A percentile compares a stretch with the other conserved stretches of the same genome.
phyloP scores from a whole-genome alignment of 257 asterid species.

The Solanum virginianum region DNA sequence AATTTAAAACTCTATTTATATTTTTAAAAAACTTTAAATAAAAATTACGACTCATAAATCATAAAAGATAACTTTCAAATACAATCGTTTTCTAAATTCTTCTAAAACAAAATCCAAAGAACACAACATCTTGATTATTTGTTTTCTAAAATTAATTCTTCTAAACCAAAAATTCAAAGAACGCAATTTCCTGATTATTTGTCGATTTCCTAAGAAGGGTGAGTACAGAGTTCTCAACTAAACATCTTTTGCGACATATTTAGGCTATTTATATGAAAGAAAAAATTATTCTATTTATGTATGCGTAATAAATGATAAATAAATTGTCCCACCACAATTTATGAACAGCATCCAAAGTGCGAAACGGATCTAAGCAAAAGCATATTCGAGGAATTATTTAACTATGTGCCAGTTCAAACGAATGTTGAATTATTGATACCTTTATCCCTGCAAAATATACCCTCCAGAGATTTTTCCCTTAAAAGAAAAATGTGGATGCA shows the following conservation, averaged over 20 bases:
- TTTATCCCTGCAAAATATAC: neutral
- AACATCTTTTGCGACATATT: neutral
- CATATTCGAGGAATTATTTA: neutral
- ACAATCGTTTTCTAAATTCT: neutral
- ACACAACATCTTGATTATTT: too few species aligned
- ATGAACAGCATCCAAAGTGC: neutral
- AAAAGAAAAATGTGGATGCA: neutral
- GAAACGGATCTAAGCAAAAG: neutral
- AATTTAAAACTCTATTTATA: neutral
- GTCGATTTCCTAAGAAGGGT: neutral
- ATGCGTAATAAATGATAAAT: neutral
- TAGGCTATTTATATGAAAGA: too few species aligned
- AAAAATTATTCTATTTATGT: neutral
- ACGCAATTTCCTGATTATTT: neutral
- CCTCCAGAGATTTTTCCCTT: neutral
- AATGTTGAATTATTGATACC: neutral
- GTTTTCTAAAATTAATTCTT: neutral
- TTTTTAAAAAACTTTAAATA: neutral
- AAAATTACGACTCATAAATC: neutral
- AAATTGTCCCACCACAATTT: neutral
- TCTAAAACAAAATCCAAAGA: neutral
- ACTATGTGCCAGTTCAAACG: neutral
- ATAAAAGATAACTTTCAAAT: neutral
- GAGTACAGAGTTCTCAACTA: neutral
- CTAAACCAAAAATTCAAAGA: neutral